Base-by-base conservation (phyloP, 768 basidiomycete genomes). In the Lyophyllum atratum region DNA sequence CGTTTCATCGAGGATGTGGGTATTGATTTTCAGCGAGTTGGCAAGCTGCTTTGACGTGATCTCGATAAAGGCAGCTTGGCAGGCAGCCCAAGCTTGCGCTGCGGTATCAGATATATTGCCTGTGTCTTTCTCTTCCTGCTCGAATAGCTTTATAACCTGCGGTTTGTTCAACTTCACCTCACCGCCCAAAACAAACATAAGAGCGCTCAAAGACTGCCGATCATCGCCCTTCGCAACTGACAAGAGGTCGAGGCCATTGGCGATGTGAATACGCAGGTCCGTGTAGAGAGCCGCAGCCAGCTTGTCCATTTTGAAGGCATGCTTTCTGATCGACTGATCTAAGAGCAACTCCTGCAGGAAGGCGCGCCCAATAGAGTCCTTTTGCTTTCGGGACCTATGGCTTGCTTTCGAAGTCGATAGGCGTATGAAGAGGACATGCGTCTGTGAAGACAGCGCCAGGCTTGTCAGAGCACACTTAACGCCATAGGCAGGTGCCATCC, bases 241-340 rank as follows among this genome's bases (percentile, higher is more conserved):
- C 7, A 80, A 58, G 49, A 82, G 58, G 46, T 85, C 80, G 25
- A 80, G 72, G 0, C 67, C 81, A 12, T 54, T 54, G 12, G 48
- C 52, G 12, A 81, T 71, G 9, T 63, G 66, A 10, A 80, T 49
- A 0, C 64, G 69, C 7, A 74, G 45, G 54, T 85, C 83, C 9
- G 65, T 44, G 61, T 69, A 72, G 15, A 85, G 59, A 1, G 79
- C 68, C 4, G 72, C 57, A 0, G 74, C 71, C 0, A 84, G 60
- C 37, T 68, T 71, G 59, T 83, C 83, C 80, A 82, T 80, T 31
- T 67, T 65, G 44, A 85, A 80, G 0, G 76, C 74, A 47, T 71
- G 66, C 55, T 79, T 82, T 15, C 53, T 60, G 25, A 58, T 29
- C 0, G 63, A 19, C 28, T 73, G 55, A 44, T 68, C 61, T 4